These are phyloP conservation scores for Candida namnaoensis DNA, from an alignment of 805 yeast species.

Conservation along the genomic window DNA sequence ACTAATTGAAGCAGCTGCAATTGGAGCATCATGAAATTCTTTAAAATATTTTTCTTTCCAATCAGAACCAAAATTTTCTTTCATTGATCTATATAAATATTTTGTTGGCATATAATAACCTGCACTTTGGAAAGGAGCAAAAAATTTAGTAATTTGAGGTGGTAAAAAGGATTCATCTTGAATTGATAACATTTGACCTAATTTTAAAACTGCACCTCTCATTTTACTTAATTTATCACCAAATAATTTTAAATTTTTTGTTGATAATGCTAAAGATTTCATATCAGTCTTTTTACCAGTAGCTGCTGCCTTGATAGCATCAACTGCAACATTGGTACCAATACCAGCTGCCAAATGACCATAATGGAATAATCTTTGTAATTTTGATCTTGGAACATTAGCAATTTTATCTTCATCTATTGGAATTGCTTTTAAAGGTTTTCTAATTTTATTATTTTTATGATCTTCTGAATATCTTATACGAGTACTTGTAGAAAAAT, in stretches of 20 bases:
- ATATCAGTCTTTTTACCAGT: constrained; percentile 41
- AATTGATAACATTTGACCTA: constrained; percentile 95
- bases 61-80: constrained; percentile 60
- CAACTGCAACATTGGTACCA: constrained; percentile 75
- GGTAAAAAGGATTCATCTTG: constrained; percentile 87
- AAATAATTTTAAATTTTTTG: constrained; percentile 78
- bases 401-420: constrained; percentile 44
- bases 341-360: constrained; percentile 89
- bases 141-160: constrained; percentile 69
- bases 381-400: constrained; percentile 77
- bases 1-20: constrained; percentile 97
- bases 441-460: no score
- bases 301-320: constrained; percentile 63
- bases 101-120: constrained; percentile 96
- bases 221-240: constrained; percentile 83
- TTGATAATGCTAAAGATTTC: constrained; percentile 59
- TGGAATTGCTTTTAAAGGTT: not conserved
- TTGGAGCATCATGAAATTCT: constrained; percentile 77
- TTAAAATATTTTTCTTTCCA: constrained; percentile 69
- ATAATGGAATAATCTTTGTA: constrained; percentile 88
- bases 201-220: constrained; percentile 98
- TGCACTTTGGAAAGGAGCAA: constrained; percentile 81
- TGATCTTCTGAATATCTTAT: no score
- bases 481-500: not conserved
- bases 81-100: constrained; percentile 73